phyloP scores from a whole-genome alignment of 306 rosid genomes.

The Sicyos edulis region DNA sequence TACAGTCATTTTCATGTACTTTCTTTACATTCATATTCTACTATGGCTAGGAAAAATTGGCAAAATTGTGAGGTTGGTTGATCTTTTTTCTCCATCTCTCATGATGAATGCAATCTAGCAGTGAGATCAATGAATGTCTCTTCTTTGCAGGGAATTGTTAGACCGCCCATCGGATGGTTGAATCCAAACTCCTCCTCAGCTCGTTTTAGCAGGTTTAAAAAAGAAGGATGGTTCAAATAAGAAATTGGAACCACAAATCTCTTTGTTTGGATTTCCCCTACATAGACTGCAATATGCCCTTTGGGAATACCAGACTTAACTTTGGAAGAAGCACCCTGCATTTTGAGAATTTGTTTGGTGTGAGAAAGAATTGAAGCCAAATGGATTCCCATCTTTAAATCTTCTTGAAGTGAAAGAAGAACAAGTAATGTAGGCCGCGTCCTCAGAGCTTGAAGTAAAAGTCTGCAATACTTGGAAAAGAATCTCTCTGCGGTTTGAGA shows the following conservation, averaged over 20 bases:
- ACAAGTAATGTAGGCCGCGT: not conserved
- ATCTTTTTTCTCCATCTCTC: conserved; percentile 4
- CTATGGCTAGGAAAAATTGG: not conserved
- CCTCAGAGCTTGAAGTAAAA: not conserved
- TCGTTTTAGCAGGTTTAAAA: conserved; percentile 32
- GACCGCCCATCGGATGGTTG: conserved; percentile 47
- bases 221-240: conserved; percentile 32
- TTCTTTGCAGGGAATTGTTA: conserved; percentile 45
- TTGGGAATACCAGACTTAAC: not conserved
- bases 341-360: conserved; percentile 13
- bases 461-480: not conserved
- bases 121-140: conserved; percentile 28
- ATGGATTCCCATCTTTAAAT: not conserved
- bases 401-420: not conserved
- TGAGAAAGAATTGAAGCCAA: not conserved
- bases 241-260: conserved; percentile 32
- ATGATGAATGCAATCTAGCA: conserved; percentile 20
- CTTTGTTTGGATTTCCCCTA: conserved; percentile 32
- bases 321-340: not conserved
- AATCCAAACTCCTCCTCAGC: conserved; percentile 47
- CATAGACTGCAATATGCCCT: no score
- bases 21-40: not conserved
- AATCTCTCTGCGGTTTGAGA: not conserved
- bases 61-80: no score
- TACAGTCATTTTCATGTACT: not conserved